These are phyloP conservation scores for Smittium culicis DNA, from an alignment of 371 early-diverging fungal genomes.

Conservation along the genomic window DNA sequence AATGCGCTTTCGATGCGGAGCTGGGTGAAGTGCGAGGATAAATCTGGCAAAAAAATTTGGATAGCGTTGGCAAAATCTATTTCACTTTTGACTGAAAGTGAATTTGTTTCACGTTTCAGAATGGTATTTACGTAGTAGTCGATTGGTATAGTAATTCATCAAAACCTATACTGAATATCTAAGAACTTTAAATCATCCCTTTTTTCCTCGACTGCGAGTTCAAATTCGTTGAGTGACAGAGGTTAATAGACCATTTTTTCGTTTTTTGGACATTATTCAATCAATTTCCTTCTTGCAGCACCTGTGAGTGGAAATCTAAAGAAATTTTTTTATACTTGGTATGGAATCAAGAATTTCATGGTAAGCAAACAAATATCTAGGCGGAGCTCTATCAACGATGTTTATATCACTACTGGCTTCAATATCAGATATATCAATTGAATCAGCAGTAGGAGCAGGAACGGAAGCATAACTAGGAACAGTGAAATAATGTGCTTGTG, in stretches of 20 bases:
- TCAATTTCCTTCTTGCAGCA: neutral
- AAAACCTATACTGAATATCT: conserved; percentile 1
- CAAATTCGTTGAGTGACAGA: neutral
- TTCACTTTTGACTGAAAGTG: neutral
- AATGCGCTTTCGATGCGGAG: neutral
- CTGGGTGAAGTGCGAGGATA: conserved; percentile 1
- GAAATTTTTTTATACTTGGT: neutral
- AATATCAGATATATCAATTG: neutral
- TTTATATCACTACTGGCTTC: neutral
- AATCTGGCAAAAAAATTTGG: neutral
- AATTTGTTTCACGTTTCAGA: neutral
- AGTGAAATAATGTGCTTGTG: no score
- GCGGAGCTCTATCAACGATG: neutral
- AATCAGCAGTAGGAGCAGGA: no score
- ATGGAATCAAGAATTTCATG: neutral
- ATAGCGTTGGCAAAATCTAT: neutral
- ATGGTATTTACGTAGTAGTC: neutral
- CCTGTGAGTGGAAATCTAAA: neutral
- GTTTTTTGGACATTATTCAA: neutral
- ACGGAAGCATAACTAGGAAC: no score
- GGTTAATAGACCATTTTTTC: neutral
- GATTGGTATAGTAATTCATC: neutral
- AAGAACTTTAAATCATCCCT: neutral
- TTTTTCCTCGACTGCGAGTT: neutral
- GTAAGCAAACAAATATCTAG: conserved; percentile 1